These are phyloP conservation scores for Fusarium foetens DNA, from an alignment of 2,329 filamentous ascomycete species.

Conservation along the genomic window DNA sequence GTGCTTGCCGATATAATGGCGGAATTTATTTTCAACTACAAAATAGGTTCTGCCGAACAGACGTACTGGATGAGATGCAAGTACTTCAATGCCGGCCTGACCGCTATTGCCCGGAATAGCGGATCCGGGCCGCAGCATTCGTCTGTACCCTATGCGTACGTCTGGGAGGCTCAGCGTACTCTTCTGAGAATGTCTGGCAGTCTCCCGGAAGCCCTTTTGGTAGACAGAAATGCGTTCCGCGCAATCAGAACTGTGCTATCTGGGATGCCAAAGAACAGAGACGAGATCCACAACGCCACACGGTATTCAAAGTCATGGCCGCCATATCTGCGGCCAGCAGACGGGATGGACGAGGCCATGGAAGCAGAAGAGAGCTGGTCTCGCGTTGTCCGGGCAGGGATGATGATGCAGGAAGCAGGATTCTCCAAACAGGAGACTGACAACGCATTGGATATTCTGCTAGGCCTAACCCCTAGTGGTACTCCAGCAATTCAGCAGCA, in stretches of 20 bases:
- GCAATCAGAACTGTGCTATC: conserved; percentile 65
- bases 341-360: conserved; percentile 68
- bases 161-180: conserved; percentile 67
- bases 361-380: conserved; percentile 63
- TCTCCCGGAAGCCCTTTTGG: conserved; percentile 60
- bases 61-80: conserved; percentile 45
- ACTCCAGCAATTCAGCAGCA: conserved; percentile 67
- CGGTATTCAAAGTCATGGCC: conserved; percentile 67
- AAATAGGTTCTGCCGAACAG: conserved; percentile 27
- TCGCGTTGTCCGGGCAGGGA: conserved; percentile 62
- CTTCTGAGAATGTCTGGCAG: conserved; percentile 63
- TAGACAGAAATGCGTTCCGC: conserved; percentile 62
- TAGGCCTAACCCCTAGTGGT: conserved; percentile 61
- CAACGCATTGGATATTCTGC: conserved; percentile 60
- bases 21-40: conserved; percentile 41
- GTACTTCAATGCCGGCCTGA: conserved; percentile 47
- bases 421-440: conserved; percentile 61
- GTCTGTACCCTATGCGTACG: conserved; percentile 46
- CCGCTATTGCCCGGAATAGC: conserved; percentile 42
- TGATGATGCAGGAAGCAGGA: conserved; percentile 66
- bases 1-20: conserved; percentile 45
- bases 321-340: conserved; percentile 65
- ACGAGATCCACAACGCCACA: conserved; percentile 59
- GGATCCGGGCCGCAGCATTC: conserved; percentile 40
- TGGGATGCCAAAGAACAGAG: conserved; percentile 62